Conservation (phyloP, 73 alveolate species). For the Paramecium octaurelia region DNA sequence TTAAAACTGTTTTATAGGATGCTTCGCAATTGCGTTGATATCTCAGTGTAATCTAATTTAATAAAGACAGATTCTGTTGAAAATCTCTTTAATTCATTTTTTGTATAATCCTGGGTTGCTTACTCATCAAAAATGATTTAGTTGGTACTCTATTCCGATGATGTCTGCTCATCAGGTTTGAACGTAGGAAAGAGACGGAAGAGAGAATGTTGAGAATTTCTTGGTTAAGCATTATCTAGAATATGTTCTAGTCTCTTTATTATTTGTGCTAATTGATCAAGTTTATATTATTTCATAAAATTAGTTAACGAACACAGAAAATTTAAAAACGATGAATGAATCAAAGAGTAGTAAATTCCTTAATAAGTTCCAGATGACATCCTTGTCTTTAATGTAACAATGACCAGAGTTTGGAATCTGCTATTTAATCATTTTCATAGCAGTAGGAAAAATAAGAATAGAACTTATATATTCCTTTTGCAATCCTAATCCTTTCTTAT, state of each 20-base stretch:
- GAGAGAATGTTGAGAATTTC: background rate
- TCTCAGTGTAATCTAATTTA: background rate
- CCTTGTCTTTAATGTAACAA: slow-evolving; percentile 30
- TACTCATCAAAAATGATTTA: background rate
- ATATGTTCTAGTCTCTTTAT: background rate
- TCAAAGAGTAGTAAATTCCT: slow-evolving; percentile 32
- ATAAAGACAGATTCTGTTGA: background rate
- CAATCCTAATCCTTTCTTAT: background rate
- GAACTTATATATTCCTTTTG: background rate
- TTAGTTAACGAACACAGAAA: slow-evolving; percentile 29
- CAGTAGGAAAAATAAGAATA: background rate
- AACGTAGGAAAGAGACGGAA: background rate
- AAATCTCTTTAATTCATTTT: background rate
- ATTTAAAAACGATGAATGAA: background rate
- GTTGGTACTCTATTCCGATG: background rate
- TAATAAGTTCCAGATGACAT: slow-evolving; percentile 34
- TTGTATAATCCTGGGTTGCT: background rate
- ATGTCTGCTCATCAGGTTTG: background rate
- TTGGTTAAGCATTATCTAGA: background rate
- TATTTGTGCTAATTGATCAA: background rate
- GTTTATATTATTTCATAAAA: slow-evolving; percentile 1
- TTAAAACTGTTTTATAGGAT: background rate
- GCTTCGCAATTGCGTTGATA: background rate
- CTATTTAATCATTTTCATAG: background rate
- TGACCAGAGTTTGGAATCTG: slow-evolving; percentile 27